A percentile compares a stretch with the other conserved stretches of the same genome.
Conservation (phyloP, 2,329 filamentous ascomycete genomes). For the Cladosporium sp. region DNA sequence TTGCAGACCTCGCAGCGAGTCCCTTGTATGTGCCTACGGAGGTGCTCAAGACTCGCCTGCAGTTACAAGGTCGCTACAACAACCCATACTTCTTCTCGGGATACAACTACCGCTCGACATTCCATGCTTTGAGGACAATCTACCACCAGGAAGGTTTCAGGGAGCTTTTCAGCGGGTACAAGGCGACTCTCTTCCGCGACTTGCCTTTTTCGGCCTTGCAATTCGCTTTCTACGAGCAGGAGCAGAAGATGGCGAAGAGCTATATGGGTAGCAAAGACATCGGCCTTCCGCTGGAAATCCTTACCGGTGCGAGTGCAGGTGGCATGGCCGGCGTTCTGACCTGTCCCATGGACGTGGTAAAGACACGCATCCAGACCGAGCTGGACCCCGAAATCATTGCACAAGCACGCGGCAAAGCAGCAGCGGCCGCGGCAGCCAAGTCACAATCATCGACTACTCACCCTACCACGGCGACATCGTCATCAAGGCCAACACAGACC, state of each 20-base stretch:
- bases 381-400: slow-evolving; percentile 52
- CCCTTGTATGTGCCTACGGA: slow-evolving; percentile 95
- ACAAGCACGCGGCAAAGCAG: slow-evolving; percentile 20
- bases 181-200: slow-evolving; percentile 89
- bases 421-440: neutral
- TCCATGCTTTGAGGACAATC: slow-evolving; percentile 82
- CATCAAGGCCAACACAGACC: slow-evolving; percentile 13
- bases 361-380: slow-evolving; percentile 94
- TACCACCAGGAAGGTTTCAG: slow-evolving; percentile 73
- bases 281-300: slow-evolving; percentile 74
- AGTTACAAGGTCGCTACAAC: slow-evolving; percentile 90
- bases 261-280: slow-evolving; percentile 80
- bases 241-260: slow-evolving; percentile 71
- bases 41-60: slow-evolving; percentile 93
- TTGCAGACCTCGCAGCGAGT: slow-evolving; percentile 88
- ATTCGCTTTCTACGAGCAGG: slow-evolving; percentile 97
- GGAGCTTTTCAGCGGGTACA: slow-evolving; percentile 94
- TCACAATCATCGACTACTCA: neutral
- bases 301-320: slow-evolving; percentile 84
- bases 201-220: slow-evolving; percentile 93
- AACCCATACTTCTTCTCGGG: slow-evolving; percentile 91
- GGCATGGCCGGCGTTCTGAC: slow-evolving; percentile 91
- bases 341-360: slow-evolving; percentile 94
- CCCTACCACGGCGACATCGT: slow-evolving; percentile 8
- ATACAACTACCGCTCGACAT: slow-evolving; percentile 88